These are phyloP conservation scores for Hortiboletus flavorubellus DNA, from an alignment of 768 basidiomycete species.

Conservation along the genomic window DNA sequence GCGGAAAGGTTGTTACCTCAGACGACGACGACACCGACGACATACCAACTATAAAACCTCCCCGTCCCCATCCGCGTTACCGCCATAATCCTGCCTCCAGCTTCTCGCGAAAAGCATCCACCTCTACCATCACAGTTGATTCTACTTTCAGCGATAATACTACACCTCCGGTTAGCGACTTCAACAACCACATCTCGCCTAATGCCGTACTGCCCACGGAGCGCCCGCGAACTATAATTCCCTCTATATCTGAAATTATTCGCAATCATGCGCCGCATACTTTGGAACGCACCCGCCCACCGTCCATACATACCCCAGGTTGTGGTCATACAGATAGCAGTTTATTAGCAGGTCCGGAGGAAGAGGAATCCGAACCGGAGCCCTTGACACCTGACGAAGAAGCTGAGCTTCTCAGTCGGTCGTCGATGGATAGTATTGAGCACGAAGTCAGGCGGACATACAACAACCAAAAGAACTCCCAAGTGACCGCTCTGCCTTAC, in stretches of 20 bases:
- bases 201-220: slow-evolving; percentile 22
- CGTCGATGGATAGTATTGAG: slow-evolving; percentile 84
- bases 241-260: slow-evolving; percentile 88
- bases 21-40: slow-evolving; percentile 53
- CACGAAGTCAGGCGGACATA: slow-evolving; percentile 75
- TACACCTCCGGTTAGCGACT: slow-evolving; percentile 8
- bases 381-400: slow-evolving; percentile 53
- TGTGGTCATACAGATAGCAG: slow-evolving; percentile 48
- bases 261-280: slow-evolving; percentile 68
- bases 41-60: slow-evolving; percentile 12
- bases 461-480: slow-evolving; percentile 47
- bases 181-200: slow-evolving; percentile 5
- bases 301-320: slow-evolving; percentile 45
- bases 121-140: slow-evolving; percentile 32
- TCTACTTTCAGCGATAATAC: slow-evolving; percentile 17
- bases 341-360: slow-evolving; percentile 44
- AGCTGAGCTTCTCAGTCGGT: slow-evolving; percentile 66
- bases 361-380: slow-evolving; percentile 50
- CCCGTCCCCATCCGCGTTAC: slow-evolving; percentile 19
- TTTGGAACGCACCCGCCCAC: slow-evolving; percentile 44
- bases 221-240: slow-evolving; percentile 51
- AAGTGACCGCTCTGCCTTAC: slow-evolving; percentile 36
- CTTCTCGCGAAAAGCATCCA: slow-evolving; percentile 25
- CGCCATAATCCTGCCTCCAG: slow-evolving; percentile 18
- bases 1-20: slow-evolving; percentile 37